These are phyloP conservation scores for Mycena galericulata DNA, from an alignment of 768 basidiomycete species.

Conservation along the genomic window DNA sequence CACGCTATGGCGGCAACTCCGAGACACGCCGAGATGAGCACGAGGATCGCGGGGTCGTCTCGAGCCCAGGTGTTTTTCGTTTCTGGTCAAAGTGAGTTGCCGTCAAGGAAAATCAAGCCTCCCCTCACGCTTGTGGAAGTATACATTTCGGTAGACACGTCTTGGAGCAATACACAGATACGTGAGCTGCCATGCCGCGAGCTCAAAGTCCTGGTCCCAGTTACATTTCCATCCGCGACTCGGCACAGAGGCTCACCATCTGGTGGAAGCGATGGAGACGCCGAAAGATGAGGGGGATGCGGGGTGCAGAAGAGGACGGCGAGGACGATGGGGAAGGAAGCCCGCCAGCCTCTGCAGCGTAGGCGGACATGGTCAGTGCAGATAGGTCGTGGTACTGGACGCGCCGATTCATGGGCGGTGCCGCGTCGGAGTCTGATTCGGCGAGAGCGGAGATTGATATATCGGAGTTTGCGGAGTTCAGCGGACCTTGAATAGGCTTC, in stretches of 20 bases:
- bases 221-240: neutral
- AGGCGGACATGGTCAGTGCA: slow-evolving; percentile 43
- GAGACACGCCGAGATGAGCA: slow-evolving; percentile 86
- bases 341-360: slow-evolving; percentile 54
- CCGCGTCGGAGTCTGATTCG: slow-evolving; percentile 40
- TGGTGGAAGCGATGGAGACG: slow-evolving; percentile 86
- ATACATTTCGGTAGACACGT: slow-evolving; percentile 97
- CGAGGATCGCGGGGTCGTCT: slow-evolving; percentile 95
- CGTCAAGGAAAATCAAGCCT: neutral
- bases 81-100: slow-evolving; percentile 59
- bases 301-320: slow-evolving; percentile 54
- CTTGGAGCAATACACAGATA: slow-evolving; percentile 93
- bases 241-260: slow-evolving; percentile 67
- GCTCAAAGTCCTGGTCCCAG: slow-evolving; percentile 86
- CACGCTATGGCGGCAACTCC: slow-evolving; percentile 85
- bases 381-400: slow-evolving; percentile 7
- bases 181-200: slow-evolving; percentile 95
- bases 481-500: no score
- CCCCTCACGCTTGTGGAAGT: slow-evolving; percentile 97
- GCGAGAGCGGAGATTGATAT: slow-evolving; percentile 17
- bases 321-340: slow-evolving; percentile 47
- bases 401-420: neutral
- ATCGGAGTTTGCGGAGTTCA: slow-evolving; percentile 37
- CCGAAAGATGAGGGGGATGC: slow-evolving; percentile 85
- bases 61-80: slow-evolving; percentile 99